Base-by-base conservation (phyloP, 164 flowering plant genomes). In the Vitis riparia region DNA sequence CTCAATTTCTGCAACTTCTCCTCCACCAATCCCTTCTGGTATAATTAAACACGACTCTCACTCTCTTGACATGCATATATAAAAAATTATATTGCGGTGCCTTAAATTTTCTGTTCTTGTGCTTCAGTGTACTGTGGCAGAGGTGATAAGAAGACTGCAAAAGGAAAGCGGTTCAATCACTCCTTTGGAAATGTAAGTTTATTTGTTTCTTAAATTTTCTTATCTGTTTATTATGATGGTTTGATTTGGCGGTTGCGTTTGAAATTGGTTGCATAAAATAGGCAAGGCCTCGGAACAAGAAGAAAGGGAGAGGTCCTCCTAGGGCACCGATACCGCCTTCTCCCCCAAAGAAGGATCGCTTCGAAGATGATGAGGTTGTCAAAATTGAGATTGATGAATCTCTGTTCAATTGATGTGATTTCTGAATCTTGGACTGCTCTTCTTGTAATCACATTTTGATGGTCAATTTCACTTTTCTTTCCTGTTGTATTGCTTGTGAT, bases 71-170 rank as follows among this genome's bases (percentile, higher is more conserved):
- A n/a, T 68, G 23, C 14, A 8, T 57, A 5, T 15, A n/a, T 44
- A 23, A 49, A 32, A 23, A 49, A 32, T n/a, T 44, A n/a, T 16
- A 5, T 44, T 7, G 55, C 12, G 49, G 51, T 16, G 6, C 44
- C 53, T 37, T 70, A 58, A 58, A 19, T 16, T 32, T 29, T 30
- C 8, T 49, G 13, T 73, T 37, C 62, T 62, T 57, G 29, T 66
- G 49, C 59, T 63, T 66, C 81, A 93, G 97, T 93, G 52, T 87
- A 78, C 68, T 91, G 95, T 65, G 97, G 97, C 13, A 80, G 97
- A 81, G 98, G 98, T 12, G 98, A 94, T 60, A 85, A 55, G 91
- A 94, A 89, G 78, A 94, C 98, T 9, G 96, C 88, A 7, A 89
- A 73, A 68, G 98, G 98, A 32, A 94, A 94, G 79, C 91, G 98